These are phyloP conservation scores for Botryotinia calthae DNA, from an alignment of 2,329 filamentous ascomycete species.

Conservation along the genomic window DNA sequence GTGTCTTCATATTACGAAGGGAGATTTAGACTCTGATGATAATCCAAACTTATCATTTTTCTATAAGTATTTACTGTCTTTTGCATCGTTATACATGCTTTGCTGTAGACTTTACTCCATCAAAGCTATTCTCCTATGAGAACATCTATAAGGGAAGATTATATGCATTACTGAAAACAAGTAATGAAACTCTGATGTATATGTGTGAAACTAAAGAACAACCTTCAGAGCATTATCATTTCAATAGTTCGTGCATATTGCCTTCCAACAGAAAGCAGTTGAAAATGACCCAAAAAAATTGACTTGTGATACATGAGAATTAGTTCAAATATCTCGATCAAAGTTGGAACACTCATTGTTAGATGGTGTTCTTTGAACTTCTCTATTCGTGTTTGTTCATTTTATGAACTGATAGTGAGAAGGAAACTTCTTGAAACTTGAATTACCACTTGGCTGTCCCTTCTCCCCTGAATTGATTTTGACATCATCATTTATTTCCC, in stretches of 20 bases:
- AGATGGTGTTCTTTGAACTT: background rate
- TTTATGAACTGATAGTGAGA: rapidly evolving
- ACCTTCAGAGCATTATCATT: rapidly evolving
- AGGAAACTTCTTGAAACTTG: no score
- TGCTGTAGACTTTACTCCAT: rapidly evolving
- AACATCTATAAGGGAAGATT: rapidly evolving
- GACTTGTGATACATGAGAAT: background rate
- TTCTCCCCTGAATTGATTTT: no score
- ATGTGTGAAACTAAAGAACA: no score
- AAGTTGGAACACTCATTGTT: background rate
- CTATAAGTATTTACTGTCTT: background rate
- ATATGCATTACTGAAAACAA: background rate
- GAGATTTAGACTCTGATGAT: background rate
- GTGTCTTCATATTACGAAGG: background rate
- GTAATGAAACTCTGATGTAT: background rate
- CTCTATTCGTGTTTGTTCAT: background rate
- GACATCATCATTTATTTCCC: no score
- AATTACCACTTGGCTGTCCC: no score
- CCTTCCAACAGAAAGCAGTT: background rate
- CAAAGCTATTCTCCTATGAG: background rate
- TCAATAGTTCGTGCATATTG: background rate
- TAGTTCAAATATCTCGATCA: background rate
- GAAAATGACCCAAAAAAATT: rapidly evolving
- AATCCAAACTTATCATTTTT: background rate
- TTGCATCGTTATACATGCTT: background rate